Evolutionary conservation across 345 rosid genomes (phyloP).

Genomic region (Dipteronia sinensis): DNA sequence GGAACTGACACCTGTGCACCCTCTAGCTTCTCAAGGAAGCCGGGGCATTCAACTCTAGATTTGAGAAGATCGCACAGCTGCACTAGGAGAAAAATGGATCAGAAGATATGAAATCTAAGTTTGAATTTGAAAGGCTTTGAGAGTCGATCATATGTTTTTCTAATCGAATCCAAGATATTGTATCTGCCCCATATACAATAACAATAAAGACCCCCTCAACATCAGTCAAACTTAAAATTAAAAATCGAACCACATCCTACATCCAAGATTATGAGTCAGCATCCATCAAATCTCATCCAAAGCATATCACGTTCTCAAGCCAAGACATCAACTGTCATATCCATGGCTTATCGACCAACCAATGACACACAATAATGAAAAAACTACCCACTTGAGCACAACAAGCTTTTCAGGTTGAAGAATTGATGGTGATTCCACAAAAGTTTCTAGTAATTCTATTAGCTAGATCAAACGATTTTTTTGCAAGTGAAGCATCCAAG

Average conservation of each 20-base stretch:
- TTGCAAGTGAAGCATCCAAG: background rate
- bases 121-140: conserved; percentile 9
- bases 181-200: background rate
- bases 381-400: background rate
- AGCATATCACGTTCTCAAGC: background rate
- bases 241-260: background rate
- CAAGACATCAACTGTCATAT: background rate
- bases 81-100: conserved; percentile 18
- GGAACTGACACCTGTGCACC: conserved; percentile 52
- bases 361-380: background rate
- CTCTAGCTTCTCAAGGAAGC: conserved; percentile 76
- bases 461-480: background rate
- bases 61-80: conserved; percentile 87
- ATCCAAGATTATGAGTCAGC: background rate
- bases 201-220: background rate
- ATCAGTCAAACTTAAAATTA: background rate
- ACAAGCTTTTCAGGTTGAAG: background rate
- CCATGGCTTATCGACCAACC: background rate
- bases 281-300: background rate
- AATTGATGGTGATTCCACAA: background rate
- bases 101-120: conserved; percentile 6
- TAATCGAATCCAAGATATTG: background rate
- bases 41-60: conserved; percentile 77
- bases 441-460: background rate
- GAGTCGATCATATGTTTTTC: background rate